Conservation (phyloP, 2,329 filamentous ascomycete genomes). For the Trichoderma cornu-damae region DNA sequence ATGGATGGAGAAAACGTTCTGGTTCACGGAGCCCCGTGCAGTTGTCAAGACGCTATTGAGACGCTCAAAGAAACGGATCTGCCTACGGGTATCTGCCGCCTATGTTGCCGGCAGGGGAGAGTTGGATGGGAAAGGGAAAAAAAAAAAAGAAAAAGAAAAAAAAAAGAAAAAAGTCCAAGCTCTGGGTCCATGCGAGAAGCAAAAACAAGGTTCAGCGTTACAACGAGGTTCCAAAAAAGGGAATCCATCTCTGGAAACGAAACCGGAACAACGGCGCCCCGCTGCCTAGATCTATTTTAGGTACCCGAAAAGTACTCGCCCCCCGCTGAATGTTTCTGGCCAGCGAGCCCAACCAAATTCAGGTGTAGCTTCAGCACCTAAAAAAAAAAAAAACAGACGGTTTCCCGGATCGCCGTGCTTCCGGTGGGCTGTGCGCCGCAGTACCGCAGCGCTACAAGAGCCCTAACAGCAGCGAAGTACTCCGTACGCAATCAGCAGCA, state of each 20-base stretch:
- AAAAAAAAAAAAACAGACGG: too few relatives aligned
- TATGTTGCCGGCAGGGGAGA: too few relatives aligned
- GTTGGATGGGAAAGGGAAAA: too few relatives aligned
- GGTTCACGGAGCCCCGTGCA: too few relatives aligned
- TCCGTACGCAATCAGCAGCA: neutral
- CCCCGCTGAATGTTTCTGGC: conserved; percentile 7
- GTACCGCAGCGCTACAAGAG: conserved; percentile 3
- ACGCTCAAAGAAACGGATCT: neutral
- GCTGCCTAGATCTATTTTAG: conserved; percentile 18
- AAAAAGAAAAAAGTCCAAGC: too few relatives aligned
- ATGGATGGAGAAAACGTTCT: neutral
- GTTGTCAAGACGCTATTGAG: neutral
- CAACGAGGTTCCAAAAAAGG: conserved; percentile 11
- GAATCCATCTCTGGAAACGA: neutral
- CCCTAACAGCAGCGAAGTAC: conserved; percentile 4
- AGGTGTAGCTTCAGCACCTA: too few relatives aligned
- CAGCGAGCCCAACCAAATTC: too few relatives aligned
- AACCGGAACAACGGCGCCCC: neutral
- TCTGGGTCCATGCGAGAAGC: too few relatives aligned
- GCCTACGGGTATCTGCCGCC: too few relatives aligned
- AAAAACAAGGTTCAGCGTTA: neutral
- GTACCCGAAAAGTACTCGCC: conserved; percentile 16
- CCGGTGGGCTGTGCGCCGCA: neutral
- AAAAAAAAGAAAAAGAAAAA: too few relatives aligned
- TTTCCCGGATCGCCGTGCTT: neutral